phyloP scores from a whole-genome alignment of 78 protist species.

The Speleostelium caveatum region DNA sequence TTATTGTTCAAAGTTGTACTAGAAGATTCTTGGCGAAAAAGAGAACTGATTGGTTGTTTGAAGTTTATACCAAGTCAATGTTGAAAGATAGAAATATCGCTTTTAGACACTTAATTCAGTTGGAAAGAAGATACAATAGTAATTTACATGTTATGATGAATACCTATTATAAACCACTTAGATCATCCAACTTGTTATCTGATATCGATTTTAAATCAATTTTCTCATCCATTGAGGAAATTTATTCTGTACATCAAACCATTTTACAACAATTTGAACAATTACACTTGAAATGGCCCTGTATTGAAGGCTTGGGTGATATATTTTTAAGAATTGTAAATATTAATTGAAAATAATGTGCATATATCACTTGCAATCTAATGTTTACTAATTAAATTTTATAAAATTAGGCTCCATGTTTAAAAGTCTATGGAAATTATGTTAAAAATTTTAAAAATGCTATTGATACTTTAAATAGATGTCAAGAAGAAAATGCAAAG shows the following conservation, averaged over 20 bases:
- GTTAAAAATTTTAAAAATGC: slow-evolving; percentile 77
- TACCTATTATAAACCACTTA: slow-evolving; percentile 31
- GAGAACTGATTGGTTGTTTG: slow-evolving; percentile 54
- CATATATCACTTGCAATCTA: too few species aligned
- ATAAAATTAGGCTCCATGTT: slow-evolving; percentile 21
- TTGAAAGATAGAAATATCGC: slow-evolving; percentile 56
- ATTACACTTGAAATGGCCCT: slow-evolving; percentile 39
- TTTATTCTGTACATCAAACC: slow-evolving; percentile 46
- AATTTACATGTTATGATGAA: slow-evolving; percentile 26
- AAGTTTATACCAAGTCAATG: slow-evolving; percentile 27
- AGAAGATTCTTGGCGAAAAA: slow-evolving; percentile 50
- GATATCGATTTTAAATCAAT: slow-evolving; percentile 45
- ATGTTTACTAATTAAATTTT: too few species aligned
- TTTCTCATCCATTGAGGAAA: slow-evolving; percentile 46
- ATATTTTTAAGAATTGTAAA: slow-evolving; percentile 46
- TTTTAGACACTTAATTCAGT: slow-evolving; percentile 53
- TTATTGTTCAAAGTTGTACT: slow-evolving; percentile 72
- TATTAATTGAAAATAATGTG: too few species aligned
- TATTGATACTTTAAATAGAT: slow-evolving; percentile 45
- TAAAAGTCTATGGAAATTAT: slow-evolving; percentile 67
- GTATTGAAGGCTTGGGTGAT: slow-evolving; percentile 68
- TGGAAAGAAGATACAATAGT: slow-evolving; percentile 44
- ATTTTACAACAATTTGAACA: slow-evolving; percentile 49
- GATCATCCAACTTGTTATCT: background rate
- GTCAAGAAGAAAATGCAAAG: slow-evolving; percentile 49